Percentiles rank a stretch among this genome's conserved stretches.
These are phyloP conservation scores for Trypanosoma avium DNA, from an alignment of 208 protist species.

Conservation along the genomic window DNA sequence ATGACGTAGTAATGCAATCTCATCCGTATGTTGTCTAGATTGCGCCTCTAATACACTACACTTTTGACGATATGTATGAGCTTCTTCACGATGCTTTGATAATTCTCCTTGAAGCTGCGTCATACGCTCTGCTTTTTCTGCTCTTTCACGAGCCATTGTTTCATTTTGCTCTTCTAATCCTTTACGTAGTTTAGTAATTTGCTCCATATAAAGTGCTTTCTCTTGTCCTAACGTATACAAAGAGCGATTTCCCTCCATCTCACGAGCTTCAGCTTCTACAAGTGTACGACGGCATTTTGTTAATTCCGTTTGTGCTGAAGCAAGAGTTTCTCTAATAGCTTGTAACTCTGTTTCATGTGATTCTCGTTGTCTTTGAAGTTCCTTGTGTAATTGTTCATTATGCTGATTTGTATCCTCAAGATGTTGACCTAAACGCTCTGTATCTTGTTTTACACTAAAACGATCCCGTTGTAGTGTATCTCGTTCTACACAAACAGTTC, in stretches of 20 bases:
- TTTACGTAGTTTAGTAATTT: constrained; percentile 13
- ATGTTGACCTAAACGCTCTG: constrained; percentile 41
- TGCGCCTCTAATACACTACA: constrained; percentile 19
- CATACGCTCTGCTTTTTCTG: constrained; percentile 42
- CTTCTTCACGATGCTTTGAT: no score
- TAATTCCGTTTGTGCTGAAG: constrained; percentile 53
- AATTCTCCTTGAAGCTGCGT: constrained; percentile 49
- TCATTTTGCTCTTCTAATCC: constrained; percentile 31
- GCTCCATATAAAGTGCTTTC: constrained; percentile 23
- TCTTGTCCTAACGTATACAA: constrained; percentile 29
- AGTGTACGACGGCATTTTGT: constrained; percentile 42
- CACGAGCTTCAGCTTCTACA: constrained; percentile 41
- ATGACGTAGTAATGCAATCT: not conserved
- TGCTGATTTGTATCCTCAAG: constrained; percentile 46
- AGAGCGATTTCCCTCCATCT: constrained; percentile 35
- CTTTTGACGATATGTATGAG: constrained; percentile 28
- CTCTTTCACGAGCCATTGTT: constrained; percentile 38
- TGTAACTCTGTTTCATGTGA: constrained; percentile 47
- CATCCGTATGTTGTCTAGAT: not conserved
- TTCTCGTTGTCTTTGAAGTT: constrained; percentile 30
- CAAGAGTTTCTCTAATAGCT: constrained; percentile 27
- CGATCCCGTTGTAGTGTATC: constrained; percentile 34
- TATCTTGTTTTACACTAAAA: constrained; percentile 10
- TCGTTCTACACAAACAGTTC: constrained; percentile 25
- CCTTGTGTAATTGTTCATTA: constrained; percentile 53